Base-by-base conservation (phyloP, 1,284 basidiomycete species). In the Retiboletus flavoniger region DNA sequence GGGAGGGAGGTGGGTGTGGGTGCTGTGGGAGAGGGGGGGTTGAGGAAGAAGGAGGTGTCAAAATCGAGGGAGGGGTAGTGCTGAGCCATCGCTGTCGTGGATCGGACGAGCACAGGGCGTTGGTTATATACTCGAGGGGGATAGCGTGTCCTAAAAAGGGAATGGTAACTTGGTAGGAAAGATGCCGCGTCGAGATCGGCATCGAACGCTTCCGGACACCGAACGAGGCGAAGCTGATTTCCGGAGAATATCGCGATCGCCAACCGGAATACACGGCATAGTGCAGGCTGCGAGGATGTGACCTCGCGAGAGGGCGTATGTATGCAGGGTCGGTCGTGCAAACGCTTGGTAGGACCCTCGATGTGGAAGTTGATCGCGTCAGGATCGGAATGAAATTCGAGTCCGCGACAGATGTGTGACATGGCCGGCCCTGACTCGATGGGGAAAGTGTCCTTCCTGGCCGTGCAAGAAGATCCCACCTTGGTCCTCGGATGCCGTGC, bases 401-500 rank as follows among this genome's bases (percentile, higher is more conserved):
- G 54, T 52, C 63, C 63, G 63, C 66, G 66, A 58, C 36, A 11
- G 36, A 31, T 42, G 35, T 21, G 47, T 26, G 21, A 17, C 21
- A 43, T 21, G 31, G 19, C 34, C 26, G 7, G 10, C 44, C 35
- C 21, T 46, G 24, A 0, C 54, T 36, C 4, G 34, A 66, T 62
- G 3, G 0, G 51, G 59, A 26, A 1, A 47, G 17, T 0, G 4
- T 11, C 16, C 21, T 62, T n/a, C 61, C 53, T 19, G 43, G 7
- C 43, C 34, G 42, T 47, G 19, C 38, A 32, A 39, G 21, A 36
- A 19, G 45, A 42, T 47, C 36, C 28, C 26, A 16, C 19, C n/a
- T 9, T 53, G 13, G 47, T 64, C 66, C 63, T 68, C 63, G 63
- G 63, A 68, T 54, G 45, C 59, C 61, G 60, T 60, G 45, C 49